Evolutionary conservation across 805 yeast species (phyloP).

Genomic region (Isabelozyma pseudorhagii): DNA sequence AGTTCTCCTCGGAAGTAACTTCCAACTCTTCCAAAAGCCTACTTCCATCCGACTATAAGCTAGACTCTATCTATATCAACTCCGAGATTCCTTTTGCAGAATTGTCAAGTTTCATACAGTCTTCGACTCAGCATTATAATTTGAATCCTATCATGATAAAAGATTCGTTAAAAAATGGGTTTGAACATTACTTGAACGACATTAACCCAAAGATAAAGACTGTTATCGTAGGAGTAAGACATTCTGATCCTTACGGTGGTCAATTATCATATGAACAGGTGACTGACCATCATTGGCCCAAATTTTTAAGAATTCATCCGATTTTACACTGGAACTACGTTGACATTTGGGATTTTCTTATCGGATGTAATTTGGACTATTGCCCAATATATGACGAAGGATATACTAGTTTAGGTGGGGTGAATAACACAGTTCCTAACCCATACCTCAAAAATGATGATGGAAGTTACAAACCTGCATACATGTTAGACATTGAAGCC

Average conservation of each 20-base stretch:
- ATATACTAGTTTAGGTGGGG: constrained; percentile 87
- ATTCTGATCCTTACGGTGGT: constrained; percentile 82
- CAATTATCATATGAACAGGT: constrained; percentile 55
- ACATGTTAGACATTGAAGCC: constrained; percentile 55
- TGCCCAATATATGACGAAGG: constrained; percentile 80
- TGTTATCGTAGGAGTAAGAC: constrained; percentile 82
- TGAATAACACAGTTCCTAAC: constrained; percentile 65
- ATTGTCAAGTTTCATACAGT: constrained; percentile 60
- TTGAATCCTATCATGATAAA: constrained; percentile 46
- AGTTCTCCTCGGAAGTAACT: constrained; percentile 10
- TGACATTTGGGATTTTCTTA: constrained; percentile 82
- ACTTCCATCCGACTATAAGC: constrained; percentile 28
- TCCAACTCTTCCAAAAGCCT: constrained; percentile 6
- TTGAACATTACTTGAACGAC: constrained; percentile 52
- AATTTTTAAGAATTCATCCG: constrained; percentile 80
- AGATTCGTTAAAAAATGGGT: constrained; percentile 64
- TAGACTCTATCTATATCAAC: constrained; percentile 71
- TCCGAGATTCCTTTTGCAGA: constrained; percentile 71
- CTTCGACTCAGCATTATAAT: constrained; percentile 52
- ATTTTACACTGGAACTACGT: constrained; percentile 82
- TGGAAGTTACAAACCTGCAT: constrained; percentile 49
- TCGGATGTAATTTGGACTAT: constrained; percentile 56
- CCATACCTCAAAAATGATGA: constrained; percentile 43
- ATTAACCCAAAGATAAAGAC: constrained; percentile 57
- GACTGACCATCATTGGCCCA: constrained; percentile 93